These are phyloP conservation scores for Salisapilia sapeloensis DNA, from an alignment of 352 stramenopile species.

Conservation along the genomic window DNA sequence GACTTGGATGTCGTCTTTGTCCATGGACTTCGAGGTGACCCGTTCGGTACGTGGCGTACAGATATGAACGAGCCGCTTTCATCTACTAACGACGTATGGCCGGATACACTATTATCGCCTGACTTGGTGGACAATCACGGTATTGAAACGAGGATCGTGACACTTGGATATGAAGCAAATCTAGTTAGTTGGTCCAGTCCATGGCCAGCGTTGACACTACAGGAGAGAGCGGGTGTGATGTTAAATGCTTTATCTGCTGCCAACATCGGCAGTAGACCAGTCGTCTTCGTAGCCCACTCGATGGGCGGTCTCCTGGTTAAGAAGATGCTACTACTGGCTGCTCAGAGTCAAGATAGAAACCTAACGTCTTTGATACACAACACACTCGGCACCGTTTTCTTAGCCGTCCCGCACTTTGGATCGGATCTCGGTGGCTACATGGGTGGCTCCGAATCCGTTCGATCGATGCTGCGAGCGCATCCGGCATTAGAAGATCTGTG, in stretches of 20 bases:
- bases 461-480: conserved; percentile 51
- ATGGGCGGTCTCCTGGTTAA: conserved; percentile 79
- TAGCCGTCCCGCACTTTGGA: conserved; percentile 73
- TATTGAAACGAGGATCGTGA: conserved; percentile 39
- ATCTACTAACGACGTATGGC: conserved; percentile 52
- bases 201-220: conserved; percentile 66
- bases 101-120: conserved; percentile 38
- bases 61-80: conserved; percentile 45
- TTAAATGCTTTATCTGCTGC: conserved; percentile 44
- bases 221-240: conserved; percentile 58
- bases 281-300: conserved; percentile 79
- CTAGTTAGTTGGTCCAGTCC: conserved; percentile 78
- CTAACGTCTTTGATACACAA: conserved; percentile 11
- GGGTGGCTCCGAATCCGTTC: conserved; percentile 37
- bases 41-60: conserved; percentile 68
- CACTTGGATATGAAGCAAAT: conserved; percentile 61
- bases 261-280: conserved; percentile 37
- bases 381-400: conserved; percentile 51
- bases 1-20: conserved; percentile 66
- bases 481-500: conserved; percentile 56
- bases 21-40: conserved; percentile 65
- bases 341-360: conserved; percentile 5
- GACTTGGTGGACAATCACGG: conserved; percentile 21
- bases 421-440: conserved; percentile 50
- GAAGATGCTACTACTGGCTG: conserved; percentile 53